These are phyloP conservation scores for Candida tammaniensis DNA, from an alignment of 805 yeast genomes.

Conservation along the genomic window DNA sequence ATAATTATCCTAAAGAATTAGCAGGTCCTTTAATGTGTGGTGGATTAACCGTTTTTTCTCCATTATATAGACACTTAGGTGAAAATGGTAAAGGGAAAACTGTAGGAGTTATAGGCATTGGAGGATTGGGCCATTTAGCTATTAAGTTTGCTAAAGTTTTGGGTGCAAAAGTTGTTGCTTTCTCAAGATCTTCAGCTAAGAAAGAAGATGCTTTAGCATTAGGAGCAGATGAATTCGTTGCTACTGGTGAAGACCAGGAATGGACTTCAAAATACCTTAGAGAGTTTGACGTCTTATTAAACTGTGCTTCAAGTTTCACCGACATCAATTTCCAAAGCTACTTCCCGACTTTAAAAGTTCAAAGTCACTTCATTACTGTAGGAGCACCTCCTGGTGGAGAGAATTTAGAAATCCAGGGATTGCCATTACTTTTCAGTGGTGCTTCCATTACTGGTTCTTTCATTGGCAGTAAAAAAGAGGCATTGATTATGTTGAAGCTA, in stretches of 20 bases:
- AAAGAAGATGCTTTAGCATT: slow-evolving; percentile 27
- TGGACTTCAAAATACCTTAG: slow-evolving; percentile 33
- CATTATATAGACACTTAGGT: slow-evolving; percentile 32
- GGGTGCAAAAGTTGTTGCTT: slow-evolving; percentile 61
- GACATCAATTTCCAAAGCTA: slow-evolving; percentile 49
- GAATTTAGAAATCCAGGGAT: slow-evolving; percentile 19
- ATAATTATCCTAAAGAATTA: slow-evolving; percentile 32
- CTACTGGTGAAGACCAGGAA: slow-evolving; percentile 48
- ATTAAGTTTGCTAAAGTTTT: slow-evolving; percentile 57
- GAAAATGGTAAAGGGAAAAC: slow-evolving; percentile 26
- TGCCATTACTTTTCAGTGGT: slow-evolving; percentile 22
- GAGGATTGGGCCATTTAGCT: slow-evolving; percentile 68
- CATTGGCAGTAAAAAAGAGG: slow-evolving; percentile 34
- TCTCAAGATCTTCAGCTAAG: slow-evolving; percentile 28
- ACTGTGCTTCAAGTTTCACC: slow-evolving; percentile 51
- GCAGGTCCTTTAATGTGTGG: slow-evolving; percentile 59
- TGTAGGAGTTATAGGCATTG: slow-evolving; percentile 63
- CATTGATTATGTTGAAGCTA: slow-evolving; percentile 33
- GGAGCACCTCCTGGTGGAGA: slow-evolving; percentile 26
- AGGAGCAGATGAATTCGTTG: slow-evolving; percentile 38
- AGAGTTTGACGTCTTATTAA: slow-evolving; percentile 50
- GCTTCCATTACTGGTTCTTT: slow-evolving; percentile 26
- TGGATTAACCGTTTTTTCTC: slow-evolving; percentile 54
- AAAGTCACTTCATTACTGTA: slow-evolving; percentile 23
- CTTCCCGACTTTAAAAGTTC: slow-evolving; percentile 27